Conservation (phyloP, 176 grass and related monocot genomes). For the Hyparrhenia diplandra region DNA sequence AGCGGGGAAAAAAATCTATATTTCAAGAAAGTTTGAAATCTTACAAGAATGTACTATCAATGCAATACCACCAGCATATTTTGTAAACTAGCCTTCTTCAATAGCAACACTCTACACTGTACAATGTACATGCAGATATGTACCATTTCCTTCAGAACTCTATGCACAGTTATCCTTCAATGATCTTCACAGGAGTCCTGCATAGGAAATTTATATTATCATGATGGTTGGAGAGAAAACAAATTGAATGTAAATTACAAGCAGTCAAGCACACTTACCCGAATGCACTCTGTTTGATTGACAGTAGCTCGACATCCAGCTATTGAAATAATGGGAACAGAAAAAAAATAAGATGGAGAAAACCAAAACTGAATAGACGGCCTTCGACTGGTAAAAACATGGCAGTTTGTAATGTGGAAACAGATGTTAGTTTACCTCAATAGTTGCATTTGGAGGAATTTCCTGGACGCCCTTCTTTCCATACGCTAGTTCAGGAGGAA, state of each 20-base stretch:
- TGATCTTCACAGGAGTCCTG: slow-evolving; percentile 79
- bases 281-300: slow-evolving; percentile 73
- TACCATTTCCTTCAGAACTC: slow-evolving; percentile 15
- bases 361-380: background rate
- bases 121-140: slow-evolving; percentile 19
- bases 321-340: slow-evolving; percentile 32
- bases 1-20: background rate
- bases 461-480: slow-evolving; percentile 95
- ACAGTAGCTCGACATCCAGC: slow-evolving; percentile 85
- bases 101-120: background rate
- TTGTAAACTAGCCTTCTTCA: slow-evolving; percentile 16
- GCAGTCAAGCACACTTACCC: slow-evolving; percentile 37
- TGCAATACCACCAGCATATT: background rate
- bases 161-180: slow-evolving; percentile 77
- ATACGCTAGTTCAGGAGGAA: slow-evolving; percentile 89
- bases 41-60: slow-evolving; percentile 27
- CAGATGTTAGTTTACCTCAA: slow-evolving; percentile 61
- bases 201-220: slow-evolving; percentile 1
- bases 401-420: background rate
- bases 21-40: slow-evolving; percentile 4
- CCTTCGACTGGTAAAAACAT: background rate
- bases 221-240: background rate
- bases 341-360: slow-evolving; percentile 7
- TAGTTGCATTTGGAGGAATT: slow-evolving; percentile 94
- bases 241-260: background rate